Conservation (phyloP, 2,329 filamentous ascomycete species). For the Hirsutella thompsonii region DNA sequence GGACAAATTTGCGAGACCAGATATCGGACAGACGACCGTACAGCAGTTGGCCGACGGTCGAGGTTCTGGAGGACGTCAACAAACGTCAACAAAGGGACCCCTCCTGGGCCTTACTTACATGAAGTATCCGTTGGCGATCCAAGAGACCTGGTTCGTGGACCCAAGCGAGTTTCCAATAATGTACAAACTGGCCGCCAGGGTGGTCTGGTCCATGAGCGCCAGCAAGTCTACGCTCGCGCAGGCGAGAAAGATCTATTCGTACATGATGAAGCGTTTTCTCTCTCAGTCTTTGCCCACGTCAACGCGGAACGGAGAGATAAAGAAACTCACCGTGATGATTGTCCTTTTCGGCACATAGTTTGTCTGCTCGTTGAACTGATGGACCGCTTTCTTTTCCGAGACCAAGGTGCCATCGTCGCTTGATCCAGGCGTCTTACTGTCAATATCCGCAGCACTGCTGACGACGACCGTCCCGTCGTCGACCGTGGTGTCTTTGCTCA, state of each 20-base stretch:
- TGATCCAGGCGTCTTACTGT: conserved; percentile 1
- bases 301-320: background rate
- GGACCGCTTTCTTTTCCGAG: conserved; percentile 9
- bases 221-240: conserved; percentile 41
- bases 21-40: conserved; percentile 33
- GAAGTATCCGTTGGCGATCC: conserved; percentile 44
- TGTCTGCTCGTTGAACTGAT: conserved; percentile 40
- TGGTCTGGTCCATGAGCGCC: conserved; percentile 45
- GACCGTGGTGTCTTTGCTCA: background rate
- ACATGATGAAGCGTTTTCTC: no score
- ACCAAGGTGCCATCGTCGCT: conserved; percentile 3
- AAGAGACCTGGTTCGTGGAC: conserved; percentile 35
- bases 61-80: conserved; percentile 17
- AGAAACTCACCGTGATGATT: conserved; percentile 32
- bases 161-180: conserved; percentile 38
- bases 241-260: conserved; percentile 42
- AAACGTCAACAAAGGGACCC: background rate
- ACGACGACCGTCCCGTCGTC: background rate
- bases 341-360: conserved; percentile 37
- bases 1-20: conserved; percentile 29
- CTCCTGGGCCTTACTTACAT: conserved; percentile 24
- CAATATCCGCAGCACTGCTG: background rate
- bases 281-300: no score
- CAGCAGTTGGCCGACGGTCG: conserved; percentile 32
- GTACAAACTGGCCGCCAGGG: conserved; percentile 38